phyloP scores from a whole-genome alignment of 768 basidiomycete species.

The Russula sp. region DNA sequence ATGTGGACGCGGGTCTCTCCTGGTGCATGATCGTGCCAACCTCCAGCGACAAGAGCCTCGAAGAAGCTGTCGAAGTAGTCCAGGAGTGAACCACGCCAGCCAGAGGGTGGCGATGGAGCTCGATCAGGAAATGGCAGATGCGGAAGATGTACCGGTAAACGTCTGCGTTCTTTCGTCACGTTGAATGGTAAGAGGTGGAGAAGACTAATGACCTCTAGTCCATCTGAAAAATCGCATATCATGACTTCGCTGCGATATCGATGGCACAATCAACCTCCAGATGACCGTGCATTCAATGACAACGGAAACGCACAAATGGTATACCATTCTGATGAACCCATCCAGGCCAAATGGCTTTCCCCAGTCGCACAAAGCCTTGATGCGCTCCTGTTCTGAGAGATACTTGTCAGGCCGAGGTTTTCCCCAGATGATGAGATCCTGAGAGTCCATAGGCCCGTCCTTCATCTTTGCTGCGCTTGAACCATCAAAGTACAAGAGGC shows the following conservation, averaged over 20 bases:
- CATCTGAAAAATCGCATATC: constrained; percentile 14
- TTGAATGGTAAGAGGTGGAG: constrained; percentile 9
- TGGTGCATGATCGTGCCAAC: constrained; percentile 37
- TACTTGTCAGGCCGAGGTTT: constrained; percentile 19
- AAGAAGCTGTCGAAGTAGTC: neutral
- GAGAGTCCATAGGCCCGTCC: constrained; percentile 30
- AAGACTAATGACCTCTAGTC: constrained; percentile 13
- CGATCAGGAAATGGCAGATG: neutral
- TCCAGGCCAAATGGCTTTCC: constrained; percentile 28
- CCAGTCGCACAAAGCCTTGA: constrained; percentile 30
- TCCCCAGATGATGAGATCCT: constrained; percentile 33
- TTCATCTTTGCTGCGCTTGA: constrained; percentile 21
- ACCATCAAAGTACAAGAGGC: constrained; percentile 19
- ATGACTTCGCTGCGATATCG: constrained; percentile 18
- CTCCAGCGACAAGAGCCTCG: constrained; percentile 31
- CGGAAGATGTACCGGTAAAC: neutral
- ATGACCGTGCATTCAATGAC: neutral
- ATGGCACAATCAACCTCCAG: neutral
- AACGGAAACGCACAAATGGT: constrained; percentile 16
- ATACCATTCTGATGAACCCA: constrained; percentile 27
- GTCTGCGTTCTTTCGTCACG: neutral
- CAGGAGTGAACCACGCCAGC: constrained; percentile 18
- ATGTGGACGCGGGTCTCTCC: constrained; percentile 39
- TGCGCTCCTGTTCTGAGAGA: constrained; percentile 25
- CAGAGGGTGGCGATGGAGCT: constrained; percentile 5